Conservation (phyloP, 768 basidiomycete genomes). For the Rhodocollybia butyracea region DNA sequence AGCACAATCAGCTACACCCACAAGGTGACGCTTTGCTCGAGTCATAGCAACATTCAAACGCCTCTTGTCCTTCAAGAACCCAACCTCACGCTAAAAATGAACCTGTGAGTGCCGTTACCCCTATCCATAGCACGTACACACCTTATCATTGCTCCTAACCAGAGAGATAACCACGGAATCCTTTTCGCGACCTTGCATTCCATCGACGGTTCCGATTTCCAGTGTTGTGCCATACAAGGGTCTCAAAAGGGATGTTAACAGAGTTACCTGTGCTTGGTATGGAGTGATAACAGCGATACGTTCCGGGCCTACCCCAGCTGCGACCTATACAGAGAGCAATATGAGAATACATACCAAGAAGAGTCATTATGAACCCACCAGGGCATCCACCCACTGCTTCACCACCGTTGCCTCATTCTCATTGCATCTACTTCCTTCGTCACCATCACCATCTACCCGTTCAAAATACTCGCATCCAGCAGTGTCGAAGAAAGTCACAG, state of each 20-base stretch:
- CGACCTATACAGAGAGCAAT: slow-evolving; percentile 38
- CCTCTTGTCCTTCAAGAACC: slow-evolving; percentile 91
- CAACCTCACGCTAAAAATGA: slow-evolving; percentile 70
- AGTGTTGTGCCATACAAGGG: slow-evolving; percentile 63
- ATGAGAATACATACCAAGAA: not conserved
- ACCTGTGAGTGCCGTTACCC: slow-evolving; percentile 5
- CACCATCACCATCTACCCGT: slow-evolving; percentile 71
- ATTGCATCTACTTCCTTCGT: slow-evolving; percentile 89
- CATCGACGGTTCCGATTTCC: slow-evolving; percentile 94
- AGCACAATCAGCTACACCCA: no score
- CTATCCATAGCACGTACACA: slow-evolving; percentile 31
- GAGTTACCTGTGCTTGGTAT: slow-evolving; percentile 92
- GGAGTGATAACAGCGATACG: slow-evolving; percentile 91
- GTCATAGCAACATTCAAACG: slow-evolving; percentile 95
- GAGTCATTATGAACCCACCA: slow-evolving; percentile 42
- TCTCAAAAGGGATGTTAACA: slow-evolving; percentile 74
- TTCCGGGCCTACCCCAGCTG: slow-evolving; percentile 54
- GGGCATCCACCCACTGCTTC: slow-evolving; percentile 72
- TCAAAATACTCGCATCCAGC: slow-evolving; percentile 94
- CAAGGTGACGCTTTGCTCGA: slow-evolving; percentile 82
- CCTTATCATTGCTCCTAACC: slow-evolving; percentile 88
- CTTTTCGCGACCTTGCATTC: slow-evolving; percentile 96
- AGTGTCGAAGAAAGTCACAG: slow-evolving; percentile 93
- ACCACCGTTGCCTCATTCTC: slow-evolving; percentile 93
- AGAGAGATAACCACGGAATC: slow-evolving; percentile 91